phyloP scores from a whole-genome alignment of 1,284 basidiomycete species.

The Uromyces viciae-fabae region DNA sequence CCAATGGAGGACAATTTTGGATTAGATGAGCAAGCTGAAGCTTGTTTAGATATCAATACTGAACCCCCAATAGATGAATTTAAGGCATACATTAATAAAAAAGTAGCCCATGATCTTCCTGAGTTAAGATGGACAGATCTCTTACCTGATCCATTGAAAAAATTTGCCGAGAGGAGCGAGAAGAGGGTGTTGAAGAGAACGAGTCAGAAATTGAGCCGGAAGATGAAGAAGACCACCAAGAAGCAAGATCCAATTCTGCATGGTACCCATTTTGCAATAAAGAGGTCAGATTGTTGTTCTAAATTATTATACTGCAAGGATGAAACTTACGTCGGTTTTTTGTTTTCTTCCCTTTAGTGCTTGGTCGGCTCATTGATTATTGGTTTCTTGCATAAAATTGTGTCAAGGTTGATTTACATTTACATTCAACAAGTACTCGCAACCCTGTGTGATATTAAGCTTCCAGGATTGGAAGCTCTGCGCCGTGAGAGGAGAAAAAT shows the following conservation, averaged over 20 bases:
- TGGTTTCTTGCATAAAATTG: conserved; percentile 1
- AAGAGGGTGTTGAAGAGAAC: too few relatives aligned
- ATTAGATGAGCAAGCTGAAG: too few relatives aligned
- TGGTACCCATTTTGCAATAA: conserved; percentile 4
- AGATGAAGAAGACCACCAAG: neutral
- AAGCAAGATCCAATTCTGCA: neutral
- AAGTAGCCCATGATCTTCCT: too few relatives aligned
- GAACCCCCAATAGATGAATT: too few relatives aligned
- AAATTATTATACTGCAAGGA: neutral
- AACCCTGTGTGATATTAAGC: neutral
- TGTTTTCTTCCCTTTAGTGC: too few relatives aligned
- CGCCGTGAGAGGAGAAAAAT: neutral
- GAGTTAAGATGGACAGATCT: too few relatives aligned
- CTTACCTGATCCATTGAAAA: too few relatives aligned
- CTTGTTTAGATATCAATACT: too few relatives aligned
- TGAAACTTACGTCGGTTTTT: neutral
- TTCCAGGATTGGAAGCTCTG: conserved; percentile 6
- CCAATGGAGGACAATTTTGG: too few relatives aligned
- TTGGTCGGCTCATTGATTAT: neutral
- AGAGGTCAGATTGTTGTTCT: neutral
- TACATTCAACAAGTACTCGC: neutral
- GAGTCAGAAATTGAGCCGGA: neutral
- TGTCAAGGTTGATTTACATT: neutral
- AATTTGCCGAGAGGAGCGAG: too few relatives aligned
- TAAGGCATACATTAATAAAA: too few relatives aligned